These are phyloP conservation scores for Colletotrichum destructivum DNA, from an alignment of 2,329 filamentous ascomycete species.

Conservation along the genomic window DNA sequence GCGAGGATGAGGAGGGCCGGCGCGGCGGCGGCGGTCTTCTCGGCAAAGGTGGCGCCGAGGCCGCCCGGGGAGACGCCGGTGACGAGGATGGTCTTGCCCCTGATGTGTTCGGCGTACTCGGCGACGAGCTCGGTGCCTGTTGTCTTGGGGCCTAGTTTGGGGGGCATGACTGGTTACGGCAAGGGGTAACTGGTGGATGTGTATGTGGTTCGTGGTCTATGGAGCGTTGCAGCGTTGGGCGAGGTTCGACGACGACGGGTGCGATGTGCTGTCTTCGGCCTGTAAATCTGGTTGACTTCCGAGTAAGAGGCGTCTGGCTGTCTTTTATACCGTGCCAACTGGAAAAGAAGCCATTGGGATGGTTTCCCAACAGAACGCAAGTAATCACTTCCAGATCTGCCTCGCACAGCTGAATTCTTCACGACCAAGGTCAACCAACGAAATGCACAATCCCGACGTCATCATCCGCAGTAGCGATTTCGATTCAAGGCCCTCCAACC, in stretches of 20 bases:
- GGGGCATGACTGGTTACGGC: constrained; percentile 14
- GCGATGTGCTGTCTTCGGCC: neutral
- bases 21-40: constrained; percentile 55
- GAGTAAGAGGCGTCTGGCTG: neutral
- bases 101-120: constrained; percentile 51
- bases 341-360: neutral
- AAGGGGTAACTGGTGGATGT: neutral
- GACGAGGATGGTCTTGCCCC: constrained; percentile 56
- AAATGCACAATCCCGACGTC: neutral
- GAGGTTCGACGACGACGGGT: neutral
- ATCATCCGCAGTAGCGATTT: neutral
- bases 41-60: constrained; percentile 56
- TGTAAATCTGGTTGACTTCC: neutral
- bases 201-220: neutral
- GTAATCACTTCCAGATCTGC: neutral
- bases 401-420: too few species aligned
- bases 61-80: constrained; percentile 59
- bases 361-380: neutral
- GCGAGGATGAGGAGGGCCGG: constrained; percentile 62
- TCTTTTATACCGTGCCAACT: neutral
- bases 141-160: constrained; percentile 31
- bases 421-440: too few species aligned
- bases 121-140: constrained; percentile 48
- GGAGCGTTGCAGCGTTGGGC: too few species aligned
- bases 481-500: neutral